Conservation (phyloP, 2,329 filamentous ascomycete species). For the Tolypocladium guangdongense region DNA sequence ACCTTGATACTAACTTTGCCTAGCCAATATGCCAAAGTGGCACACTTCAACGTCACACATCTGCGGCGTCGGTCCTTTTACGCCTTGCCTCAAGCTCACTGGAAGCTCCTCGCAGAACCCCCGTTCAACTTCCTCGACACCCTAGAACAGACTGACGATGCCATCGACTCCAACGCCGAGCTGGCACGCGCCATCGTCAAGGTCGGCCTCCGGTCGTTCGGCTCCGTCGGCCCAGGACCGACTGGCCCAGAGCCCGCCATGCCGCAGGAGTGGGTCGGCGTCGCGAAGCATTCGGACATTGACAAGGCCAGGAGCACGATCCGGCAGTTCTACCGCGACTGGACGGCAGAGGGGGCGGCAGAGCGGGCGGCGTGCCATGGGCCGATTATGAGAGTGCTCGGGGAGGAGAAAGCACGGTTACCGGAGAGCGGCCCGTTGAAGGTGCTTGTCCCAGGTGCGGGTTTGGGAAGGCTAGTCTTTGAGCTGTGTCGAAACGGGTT, state of each 20-base stretch:
- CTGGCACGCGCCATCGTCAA: conserved; percentile 69
- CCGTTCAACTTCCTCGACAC: conserved; percentile 77
- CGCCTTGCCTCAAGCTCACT: conserved; percentile 72
- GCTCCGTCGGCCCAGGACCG: conserved; percentile 28
- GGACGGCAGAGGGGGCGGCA: conserved; percentile 64
- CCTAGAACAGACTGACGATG: conserved; percentile 68
- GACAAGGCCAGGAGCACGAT: conserved; percentile 90
- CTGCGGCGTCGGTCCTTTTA: conserved; percentile 88
- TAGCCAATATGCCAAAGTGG: conserved; percentile 74
- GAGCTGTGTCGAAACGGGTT: conserved; percentile 70
- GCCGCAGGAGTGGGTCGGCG: conserved; percentile 55
- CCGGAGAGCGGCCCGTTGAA: conserved; percentile 34
- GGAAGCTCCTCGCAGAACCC: conserved; percentile 67
- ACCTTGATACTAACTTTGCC: neutral
- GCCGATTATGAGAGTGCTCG: conserved; percentile 59
- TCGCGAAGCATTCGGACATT: conserved; percentile 62
- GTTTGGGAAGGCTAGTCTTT: conserved; percentile 78
- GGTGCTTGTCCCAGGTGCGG: conserved; percentile 82
- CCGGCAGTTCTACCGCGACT: conserved; percentile 90
- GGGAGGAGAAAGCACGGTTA: conserved; percentile 27
- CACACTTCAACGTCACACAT: conserved; percentile 87
- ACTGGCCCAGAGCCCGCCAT: conserved; percentile 32
- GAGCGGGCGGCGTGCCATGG: conserved; percentile 73
- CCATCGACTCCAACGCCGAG: conserved; percentile 80
- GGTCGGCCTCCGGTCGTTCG: conserved; percentile 58